These are phyloP conservation scores for Apiospora saccharicola DNA, from an alignment of 2,329 filamentous ascomycete genomes.

Conservation along the genomic window DNA sequence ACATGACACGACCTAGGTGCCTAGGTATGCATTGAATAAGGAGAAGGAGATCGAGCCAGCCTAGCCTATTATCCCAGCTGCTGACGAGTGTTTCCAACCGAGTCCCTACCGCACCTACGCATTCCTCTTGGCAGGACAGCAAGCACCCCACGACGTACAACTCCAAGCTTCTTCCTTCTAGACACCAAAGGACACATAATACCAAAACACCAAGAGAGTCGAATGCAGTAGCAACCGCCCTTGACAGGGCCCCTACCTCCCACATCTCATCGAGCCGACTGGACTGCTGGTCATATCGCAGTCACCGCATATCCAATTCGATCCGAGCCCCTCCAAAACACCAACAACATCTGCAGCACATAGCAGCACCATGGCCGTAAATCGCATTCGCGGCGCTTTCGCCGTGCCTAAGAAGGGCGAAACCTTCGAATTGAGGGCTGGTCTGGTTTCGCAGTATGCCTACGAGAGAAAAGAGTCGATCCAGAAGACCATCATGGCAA, in stretches of 20 bases:
- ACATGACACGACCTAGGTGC: too few relatives aligned
- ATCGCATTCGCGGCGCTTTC: constrained; percentile 93
- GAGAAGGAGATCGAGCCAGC: constrained; percentile 18
- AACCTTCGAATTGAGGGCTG: constrained; percentile 95
- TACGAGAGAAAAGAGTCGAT: constrained; percentile 99
- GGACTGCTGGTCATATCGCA: constrained; percentile 24
- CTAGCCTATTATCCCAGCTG: constrained; percentile 8
- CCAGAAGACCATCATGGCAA: constrained; percentile 99
- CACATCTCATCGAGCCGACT: constrained; percentile 23
- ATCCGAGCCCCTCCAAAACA: constrained; percentile 37
- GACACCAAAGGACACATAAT: constrained; percentile 1
- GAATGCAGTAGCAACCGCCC: constrained; percentile 38
- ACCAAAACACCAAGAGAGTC: constrained; percentile 24
- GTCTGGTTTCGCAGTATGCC: constrained; percentile 97
- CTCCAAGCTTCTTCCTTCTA: constrained; percentile 3
- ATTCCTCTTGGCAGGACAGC: background rate
- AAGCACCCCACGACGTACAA: constrained; percentile 26
- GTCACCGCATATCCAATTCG: constrained; percentile 21
- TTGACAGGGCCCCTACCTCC: constrained; percentile 36
- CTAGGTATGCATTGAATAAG: background rate
- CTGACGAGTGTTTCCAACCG: constrained; percentile 15
- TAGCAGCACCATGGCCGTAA: constrained; percentile 79
- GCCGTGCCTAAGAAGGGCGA: constrained; percentile 94
- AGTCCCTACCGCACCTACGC: background rate
- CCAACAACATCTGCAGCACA: constrained; percentile 16